phyloP scores from a whole-genome alignment of 2,329 filamentous ascomycete genomes.

The Colletotrichum plurivorum region DNA sequence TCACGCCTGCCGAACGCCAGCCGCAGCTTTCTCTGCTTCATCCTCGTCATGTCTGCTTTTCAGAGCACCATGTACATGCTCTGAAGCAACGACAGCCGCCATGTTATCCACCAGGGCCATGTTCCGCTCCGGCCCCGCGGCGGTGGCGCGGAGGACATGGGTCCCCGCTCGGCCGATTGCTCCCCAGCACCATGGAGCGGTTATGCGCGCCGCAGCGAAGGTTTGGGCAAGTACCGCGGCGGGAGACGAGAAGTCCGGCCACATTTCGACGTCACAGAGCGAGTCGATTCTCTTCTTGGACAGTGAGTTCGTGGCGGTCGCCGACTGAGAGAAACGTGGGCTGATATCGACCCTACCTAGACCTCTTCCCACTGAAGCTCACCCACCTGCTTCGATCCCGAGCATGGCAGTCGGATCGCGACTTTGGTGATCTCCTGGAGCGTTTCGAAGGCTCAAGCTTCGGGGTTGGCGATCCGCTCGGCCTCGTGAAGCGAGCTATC shows the following conservation, averaged over 20 bases:
- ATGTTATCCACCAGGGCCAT: constrained; percentile 36
- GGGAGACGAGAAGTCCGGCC: constrained; percentile 79
- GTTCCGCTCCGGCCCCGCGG: constrained; percentile 22
- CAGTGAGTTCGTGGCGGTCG: constrained; percentile 66
- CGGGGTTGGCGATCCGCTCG: constrained; percentile 66
- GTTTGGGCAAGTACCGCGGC: constrained; percentile 61
- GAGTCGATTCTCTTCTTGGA: constrained; percentile 93
- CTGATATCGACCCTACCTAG: constrained; percentile 56
- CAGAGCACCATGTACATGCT: constrained; percentile 24
- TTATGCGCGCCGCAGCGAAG: constrained; percentile 34
- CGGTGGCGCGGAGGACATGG: constrained; percentile 18
- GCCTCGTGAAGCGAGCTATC: constrained; percentile 72
- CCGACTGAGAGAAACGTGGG: not conserved
- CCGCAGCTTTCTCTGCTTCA: not conserved
- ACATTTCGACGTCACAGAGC: constrained; percentile 82
- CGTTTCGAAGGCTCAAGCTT: constrained; percentile 66
- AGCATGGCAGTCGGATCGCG: constrained; percentile 63
- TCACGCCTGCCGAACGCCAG: not conserved
- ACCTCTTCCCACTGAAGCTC: constrained; percentile 87
- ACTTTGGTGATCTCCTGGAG: constrained; percentile 65
- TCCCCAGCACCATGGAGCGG: constrained; percentile 11
- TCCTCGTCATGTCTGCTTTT: not conserved
- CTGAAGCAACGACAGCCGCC: not conserved
- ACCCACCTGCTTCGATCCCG: constrained; percentile 58
- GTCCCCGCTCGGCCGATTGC: constrained; percentile 10